phyloP scores from a whole-genome alignment of 352 stramenopile species.

The Phytophthora nicotianae region DNA sequence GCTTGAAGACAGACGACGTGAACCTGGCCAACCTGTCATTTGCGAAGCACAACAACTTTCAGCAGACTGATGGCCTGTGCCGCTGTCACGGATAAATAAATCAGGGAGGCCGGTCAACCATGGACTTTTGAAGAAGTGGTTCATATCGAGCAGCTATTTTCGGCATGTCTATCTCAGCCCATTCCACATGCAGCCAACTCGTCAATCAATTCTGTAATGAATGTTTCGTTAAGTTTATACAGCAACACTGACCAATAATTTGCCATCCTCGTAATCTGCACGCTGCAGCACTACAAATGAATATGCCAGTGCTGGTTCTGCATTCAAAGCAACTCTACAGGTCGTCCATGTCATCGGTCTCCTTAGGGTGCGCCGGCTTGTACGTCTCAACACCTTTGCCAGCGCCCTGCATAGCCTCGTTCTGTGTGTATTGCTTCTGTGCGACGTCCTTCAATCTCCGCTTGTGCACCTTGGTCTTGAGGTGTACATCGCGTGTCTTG shows the following conservation, averaged over 20 bases:
- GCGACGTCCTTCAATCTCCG: slow-evolving; percentile 89
- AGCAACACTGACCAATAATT: slow-evolving; percentile 19
- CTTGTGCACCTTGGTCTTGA: slow-evolving; percentile 90
- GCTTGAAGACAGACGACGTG: slow-evolving; percentile 15
- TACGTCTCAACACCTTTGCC: slow-evolving; percentile 81
- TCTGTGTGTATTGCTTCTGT: slow-evolving; percentile 90
- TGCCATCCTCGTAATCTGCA: slow-evolving; percentile 1
- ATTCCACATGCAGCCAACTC: neutral
- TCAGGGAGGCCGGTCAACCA: neutral
- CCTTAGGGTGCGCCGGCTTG: slow-evolving; percentile 53
- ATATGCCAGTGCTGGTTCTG: neutral
- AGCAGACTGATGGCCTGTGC: neutral
- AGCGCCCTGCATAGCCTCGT: slow-evolving; percentile 75
- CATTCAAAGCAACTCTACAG: slow-evolving; percentile 25
- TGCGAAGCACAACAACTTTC: neutral
- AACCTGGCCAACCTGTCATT: slow-evolving; percentile 20
- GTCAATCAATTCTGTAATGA: slow-evolving; percentile 6
- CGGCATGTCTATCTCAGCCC: neutral
- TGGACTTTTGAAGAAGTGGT: too few relatives aligned
- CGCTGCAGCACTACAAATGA: neutral
- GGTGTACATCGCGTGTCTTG: slow-evolving; percentile 78
- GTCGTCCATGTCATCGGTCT: slow-evolving; percentile 61
- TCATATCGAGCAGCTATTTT: too few relatives aligned
- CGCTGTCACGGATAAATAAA: slow-evolving; percentile 1
- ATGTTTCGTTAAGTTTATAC: slow-evolving; percentile 24